These are phyloP conservation scores for Phyllosticta citribraziliensis DNA, from an alignment of 2,329 filamentous ascomycete species.

Conservation along the genomic window DNA sequence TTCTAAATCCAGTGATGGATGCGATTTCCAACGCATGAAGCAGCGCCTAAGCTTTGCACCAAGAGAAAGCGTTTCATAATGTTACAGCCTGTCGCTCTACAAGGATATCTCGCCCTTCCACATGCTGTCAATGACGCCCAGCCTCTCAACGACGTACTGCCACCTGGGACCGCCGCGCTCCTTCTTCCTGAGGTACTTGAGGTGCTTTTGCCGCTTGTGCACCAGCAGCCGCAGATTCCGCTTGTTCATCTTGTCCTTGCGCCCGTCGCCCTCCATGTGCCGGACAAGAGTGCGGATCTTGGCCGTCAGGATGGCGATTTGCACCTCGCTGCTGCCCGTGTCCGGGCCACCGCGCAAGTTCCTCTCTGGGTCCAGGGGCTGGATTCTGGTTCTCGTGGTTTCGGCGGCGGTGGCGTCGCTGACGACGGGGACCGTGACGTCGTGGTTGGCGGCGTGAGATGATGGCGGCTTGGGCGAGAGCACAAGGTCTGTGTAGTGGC, in stretches of 20 bases:
- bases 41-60: neutral
- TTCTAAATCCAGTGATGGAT: too few species aligned
- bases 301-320: conserved; percentile 86
- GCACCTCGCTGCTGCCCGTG: conserved; percentile 94
- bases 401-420: too few species aligned
- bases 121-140: conserved; percentile 78
- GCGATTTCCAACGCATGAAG: neutral
- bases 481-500: conserved; percentile 71
- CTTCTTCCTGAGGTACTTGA: conserved; percentile 78
- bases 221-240: conserved; percentile 76
- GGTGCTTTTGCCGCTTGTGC: conserved; percentile 78
- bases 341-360: conserved; percentile 70
- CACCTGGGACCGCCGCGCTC: conserved; percentile 87
- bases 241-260: conserved; percentile 91
- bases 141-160: conserved; percentile 71
- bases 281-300: conserved; percentile 80
- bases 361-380: conserved; percentile 33
- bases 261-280: conserved; percentile 58
- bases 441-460: conserved; percentile 23
- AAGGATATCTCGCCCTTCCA: conserved; percentile 85
- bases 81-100: conserved; percentile 30
- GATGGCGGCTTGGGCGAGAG: conserved; percentile 51
- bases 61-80: neutral
- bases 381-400: neutral
- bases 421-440: conserved; percentile 12